phyloP scores from a whole-genome alignment of 257 asterid species.

The Solanum sejunctum region DNA sequence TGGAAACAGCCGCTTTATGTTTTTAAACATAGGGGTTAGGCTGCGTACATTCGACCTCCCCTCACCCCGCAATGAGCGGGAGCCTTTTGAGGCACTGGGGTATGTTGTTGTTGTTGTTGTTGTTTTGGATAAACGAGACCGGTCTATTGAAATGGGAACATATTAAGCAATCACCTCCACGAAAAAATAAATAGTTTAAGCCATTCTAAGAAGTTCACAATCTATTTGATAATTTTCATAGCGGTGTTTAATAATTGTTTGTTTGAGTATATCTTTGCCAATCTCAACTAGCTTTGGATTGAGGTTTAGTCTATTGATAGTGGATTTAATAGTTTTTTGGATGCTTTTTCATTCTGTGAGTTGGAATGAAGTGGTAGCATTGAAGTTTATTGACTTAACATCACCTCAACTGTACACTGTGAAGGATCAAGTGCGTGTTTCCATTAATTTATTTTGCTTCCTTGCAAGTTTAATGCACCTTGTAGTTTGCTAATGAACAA shows the following conservation, averaged over 20 bases:
- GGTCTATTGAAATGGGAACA: neutral
- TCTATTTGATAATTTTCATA: neutral
- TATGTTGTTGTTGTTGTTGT: no score
- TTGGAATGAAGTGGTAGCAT: neutral
- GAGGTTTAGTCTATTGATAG: neutral
- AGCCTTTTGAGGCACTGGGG: no score
- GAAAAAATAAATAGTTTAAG: neutral
- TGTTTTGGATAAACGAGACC: neutral
- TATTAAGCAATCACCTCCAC: neutral
- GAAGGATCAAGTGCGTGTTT: neutral
- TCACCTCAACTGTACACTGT: neutral
- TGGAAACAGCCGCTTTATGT: no score
- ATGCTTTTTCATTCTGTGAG: neutral
- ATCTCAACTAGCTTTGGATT: neutral
- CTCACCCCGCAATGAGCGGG: no score
- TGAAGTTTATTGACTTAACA: neutral
- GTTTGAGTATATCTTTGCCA: neutral
- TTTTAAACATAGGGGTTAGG: no score
- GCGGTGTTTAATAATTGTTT: neutral
- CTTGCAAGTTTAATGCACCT: neutral
- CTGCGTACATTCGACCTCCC: no score
- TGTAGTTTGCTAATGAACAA: neutral
- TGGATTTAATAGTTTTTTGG: neutral
- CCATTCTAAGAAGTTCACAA: neutral
- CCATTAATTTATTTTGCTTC: neutral